Evolutionary conservation across 2,329 filamentous ascomycete genomes (phyloP).

Genomic region (Alternaria sp.): DNA sequence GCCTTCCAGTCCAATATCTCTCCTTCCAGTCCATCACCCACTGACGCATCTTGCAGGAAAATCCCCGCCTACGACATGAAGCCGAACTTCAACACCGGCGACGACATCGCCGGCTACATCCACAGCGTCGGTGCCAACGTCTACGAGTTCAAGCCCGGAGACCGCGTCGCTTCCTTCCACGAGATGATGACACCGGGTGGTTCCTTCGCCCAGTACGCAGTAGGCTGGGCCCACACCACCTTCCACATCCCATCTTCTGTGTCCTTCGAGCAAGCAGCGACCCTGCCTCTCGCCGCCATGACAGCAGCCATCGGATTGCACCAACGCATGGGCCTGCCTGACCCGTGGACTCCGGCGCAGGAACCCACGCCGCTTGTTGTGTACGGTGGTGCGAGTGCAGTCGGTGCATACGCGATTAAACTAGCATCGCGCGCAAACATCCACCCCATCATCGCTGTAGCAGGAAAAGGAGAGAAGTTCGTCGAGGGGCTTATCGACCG

Average conservation of each 20-base stretch:
- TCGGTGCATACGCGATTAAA: conserved; percentile 52
- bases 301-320: conserved; percentile 56
- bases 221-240: conserved; percentile 62
- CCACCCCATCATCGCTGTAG: conserved; percentile 52
- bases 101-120: conserved; percentile 63
- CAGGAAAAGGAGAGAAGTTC: conserved; percentile 46
- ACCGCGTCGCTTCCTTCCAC: conserved; percentile 64
- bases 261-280: conserved; percentile 59
- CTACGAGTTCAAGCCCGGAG: conserved; percentile 63
- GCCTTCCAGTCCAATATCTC: not conserved
- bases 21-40: not conserved
- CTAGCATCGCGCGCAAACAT: conserved; percentile 49
- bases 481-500: conserved; percentile 49
- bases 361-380: conserved; percentile 44
- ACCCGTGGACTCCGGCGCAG: conserved; percentile 47
- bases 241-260: conserved; percentile 60
- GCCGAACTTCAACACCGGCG: conserved; percentile 54
- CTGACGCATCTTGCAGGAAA: conserved; percentile 27
- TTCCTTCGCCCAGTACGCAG: conserved; percentile 67
- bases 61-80: conserved; percentile 21
- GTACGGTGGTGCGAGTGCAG: conserved; percentile 51
- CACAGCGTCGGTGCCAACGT: conserved; percentile 62
- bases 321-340: conserved; percentile 49
- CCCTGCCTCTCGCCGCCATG: conserved; percentile 55
- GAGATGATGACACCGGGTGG: conserved; percentile 61